Conservation (phyloP, 2,329 filamentous ascomycete species). For the Amylocarpus encephaloides region DNA sequence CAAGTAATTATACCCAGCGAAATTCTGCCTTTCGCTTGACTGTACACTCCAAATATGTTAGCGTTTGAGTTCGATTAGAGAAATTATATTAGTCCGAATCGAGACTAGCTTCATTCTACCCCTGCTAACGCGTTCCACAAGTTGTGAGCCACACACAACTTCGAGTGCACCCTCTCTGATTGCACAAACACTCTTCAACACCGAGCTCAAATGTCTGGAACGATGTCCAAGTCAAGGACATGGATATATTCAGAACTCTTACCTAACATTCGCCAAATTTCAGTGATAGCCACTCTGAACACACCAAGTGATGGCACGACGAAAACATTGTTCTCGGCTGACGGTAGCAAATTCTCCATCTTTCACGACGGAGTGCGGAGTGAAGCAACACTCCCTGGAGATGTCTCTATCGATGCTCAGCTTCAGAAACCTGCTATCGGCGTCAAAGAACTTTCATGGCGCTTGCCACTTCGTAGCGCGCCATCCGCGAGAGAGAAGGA, state of each 20-base stretch:
- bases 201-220: too few species aligned
- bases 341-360: constrained; percentile 42
- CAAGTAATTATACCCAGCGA: too few species aligned
- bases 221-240: constrained; percentile 1
- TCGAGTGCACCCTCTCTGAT: too few species aligned
- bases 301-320: constrained; percentile 31
- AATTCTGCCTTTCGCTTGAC: too few species aligned
- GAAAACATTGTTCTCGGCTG: constrained; percentile 35
- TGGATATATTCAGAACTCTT: constrained; percentile 59
- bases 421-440: constrained; percentile 23
- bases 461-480: constrained; percentile 38
- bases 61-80: too few species aligned
- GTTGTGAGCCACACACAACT: too few species aligned
- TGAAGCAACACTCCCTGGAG: constrained; percentile 35
- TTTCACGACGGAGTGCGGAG: constrained; percentile 40
- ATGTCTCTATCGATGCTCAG: constrained; percentile 18
- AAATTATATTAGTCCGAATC: too few species aligned
- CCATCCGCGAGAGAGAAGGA: constrained; percentile 11
- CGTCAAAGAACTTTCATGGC: constrained; percentile 43
- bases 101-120: too few species aligned
- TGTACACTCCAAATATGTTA: too few species aligned
- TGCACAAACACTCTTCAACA: too few species aligned
- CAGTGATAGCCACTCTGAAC: constrained; percentile 47
- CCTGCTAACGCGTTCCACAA: too few species aligned
- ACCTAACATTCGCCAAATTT: constrained; percentile 58